phyloP scores from a whole-genome alignment of 768 basidiomycete species.

The Hygrophorus russula region DNA sequence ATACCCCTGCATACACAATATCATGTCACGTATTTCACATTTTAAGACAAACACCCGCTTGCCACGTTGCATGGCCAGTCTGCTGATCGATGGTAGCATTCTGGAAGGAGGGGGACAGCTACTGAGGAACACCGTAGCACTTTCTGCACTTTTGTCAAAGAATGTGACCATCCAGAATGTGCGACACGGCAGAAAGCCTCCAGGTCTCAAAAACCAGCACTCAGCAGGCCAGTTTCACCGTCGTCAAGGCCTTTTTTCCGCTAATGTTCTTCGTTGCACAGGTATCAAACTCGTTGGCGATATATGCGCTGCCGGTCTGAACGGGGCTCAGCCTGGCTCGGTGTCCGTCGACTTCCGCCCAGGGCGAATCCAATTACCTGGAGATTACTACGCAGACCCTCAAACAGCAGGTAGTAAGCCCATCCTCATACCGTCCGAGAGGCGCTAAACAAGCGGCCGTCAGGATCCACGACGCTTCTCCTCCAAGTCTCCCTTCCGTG shows the following conservation, averaged over 20 bases:
- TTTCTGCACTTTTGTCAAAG: conserved; percentile 54
- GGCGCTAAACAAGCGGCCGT: too few relatives aligned
- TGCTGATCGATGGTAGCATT: conserved; percentile 34
- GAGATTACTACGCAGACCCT: conserved; percentile 29
- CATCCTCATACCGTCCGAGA: too few relatives aligned
- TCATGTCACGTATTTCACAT: background rate
- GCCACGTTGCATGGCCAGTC: background rate
- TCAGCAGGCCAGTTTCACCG: conserved; percentile 37
- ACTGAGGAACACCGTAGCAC: conserved; percentile 53
- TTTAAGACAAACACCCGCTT: too few relatives aligned
- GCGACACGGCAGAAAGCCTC: conserved; percentile 42
- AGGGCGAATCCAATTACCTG: conserved; percentile 28
- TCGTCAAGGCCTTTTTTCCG: background rate
- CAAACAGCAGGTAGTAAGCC: conserved; percentile 42
- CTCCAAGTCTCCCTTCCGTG: conserved; percentile 65
- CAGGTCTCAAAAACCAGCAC: conserved; percentile 67
- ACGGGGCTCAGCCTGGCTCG: conserved; percentile 46
- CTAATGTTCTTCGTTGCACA: conserved; percentile 14
- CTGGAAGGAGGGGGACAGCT: conserved; percentile 65
- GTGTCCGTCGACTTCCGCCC: conserved; percentile 45
- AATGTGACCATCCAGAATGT: conserved; percentile 53
- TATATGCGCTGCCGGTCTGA: conserved; percentile 45
- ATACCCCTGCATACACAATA: background rate
- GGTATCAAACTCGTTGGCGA: conserved; percentile 56
- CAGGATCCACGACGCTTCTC: conserved; percentile 47